Percentiles rank a stretch among this genome's conserved stretches.
Conservation (phyloP, 2,329 filamentous ascomycete species). For the Cladosporium austrohemisphaericum region DNA sequence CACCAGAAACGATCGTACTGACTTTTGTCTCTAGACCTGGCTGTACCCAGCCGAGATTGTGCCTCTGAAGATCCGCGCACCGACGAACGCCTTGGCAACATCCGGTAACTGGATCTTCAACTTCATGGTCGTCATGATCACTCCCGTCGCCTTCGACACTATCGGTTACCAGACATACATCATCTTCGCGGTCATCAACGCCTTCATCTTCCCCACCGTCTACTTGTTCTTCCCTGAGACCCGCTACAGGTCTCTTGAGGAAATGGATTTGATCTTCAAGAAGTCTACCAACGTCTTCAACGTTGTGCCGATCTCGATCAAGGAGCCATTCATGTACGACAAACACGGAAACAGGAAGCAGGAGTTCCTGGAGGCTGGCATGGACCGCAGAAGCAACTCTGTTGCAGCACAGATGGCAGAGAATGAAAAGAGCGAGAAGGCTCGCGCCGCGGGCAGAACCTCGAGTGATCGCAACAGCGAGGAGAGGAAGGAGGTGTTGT, state of each 20-base stretch:
- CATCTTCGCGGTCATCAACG: conserved; percentile 65
- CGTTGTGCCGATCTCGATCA: conserved; percentile 50
- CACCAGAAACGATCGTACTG: too few species aligned
- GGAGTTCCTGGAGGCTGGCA: conserved; percentile 42
- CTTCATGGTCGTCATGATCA: conserved; percentile 30
- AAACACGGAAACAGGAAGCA: conserved; percentile 56
- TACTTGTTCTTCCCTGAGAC: conserved; percentile 55
- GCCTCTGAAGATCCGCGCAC: conserved; percentile 34
- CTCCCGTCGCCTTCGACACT: conserved; percentile 19
- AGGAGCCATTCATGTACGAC: conserved; percentile 55
- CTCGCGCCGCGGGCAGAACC: not conserved
- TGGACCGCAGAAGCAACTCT: conserved; percentile 23
- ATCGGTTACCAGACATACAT: conserved; percentile 61
- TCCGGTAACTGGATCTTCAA: conserved; percentile 61
- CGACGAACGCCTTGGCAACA: conserved; percentile 39
- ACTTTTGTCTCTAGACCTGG: conserved; percentile 12
- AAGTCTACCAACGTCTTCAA: conserved; percentile 52
- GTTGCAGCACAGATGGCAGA: conserved; percentile 15
- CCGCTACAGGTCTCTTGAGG: conserved; percentile 61
- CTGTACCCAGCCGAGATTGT: conserved; percentile 33
- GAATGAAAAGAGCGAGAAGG: conserved; percentile 10
- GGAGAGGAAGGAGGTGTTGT: conserved; percentile 8
- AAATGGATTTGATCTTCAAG: conserved; percentile 58
- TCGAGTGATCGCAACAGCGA: conserved; percentile 7
- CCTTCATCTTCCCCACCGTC: conserved; percentile 51